A percentile compares a stretch with the other conserved stretches of the same genome.
Conservation (phyloP, 2,329 filamentous ascomycete species). For the Bipolaris bicolor region DNA sequence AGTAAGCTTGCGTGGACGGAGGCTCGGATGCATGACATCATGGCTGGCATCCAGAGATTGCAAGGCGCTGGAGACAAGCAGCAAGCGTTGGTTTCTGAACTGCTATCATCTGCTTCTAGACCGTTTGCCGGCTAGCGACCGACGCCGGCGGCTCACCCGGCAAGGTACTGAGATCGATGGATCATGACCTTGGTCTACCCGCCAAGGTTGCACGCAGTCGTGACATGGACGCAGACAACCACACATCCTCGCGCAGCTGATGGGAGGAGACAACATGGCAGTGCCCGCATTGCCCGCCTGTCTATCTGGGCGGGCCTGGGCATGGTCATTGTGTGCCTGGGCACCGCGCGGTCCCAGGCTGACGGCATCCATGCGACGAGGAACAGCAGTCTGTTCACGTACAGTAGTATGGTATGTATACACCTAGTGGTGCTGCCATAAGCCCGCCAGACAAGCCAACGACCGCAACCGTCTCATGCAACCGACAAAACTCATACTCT, state of each 20-base stretch:
- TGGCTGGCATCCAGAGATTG: constrained; percentile 16
- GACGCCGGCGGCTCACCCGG: constrained; percentile 34
- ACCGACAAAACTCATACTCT: neutral
- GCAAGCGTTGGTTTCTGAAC: constrained; percentile 23
- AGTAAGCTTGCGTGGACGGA: constrained; percentile 18
- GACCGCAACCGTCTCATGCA: neutral
- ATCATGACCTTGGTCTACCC: constrained; percentile 12
- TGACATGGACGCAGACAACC: constrained; percentile 9
- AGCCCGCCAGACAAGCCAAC: neutral
- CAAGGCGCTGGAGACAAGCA: constrained; percentile 16
- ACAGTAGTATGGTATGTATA: too few relatives aligned
- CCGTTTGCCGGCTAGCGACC: constrained; percentile 31
- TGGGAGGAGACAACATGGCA: constrained; percentile 3
- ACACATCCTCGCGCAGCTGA: constrained; percentile 2
- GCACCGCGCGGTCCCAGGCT: too few relatives aligned
- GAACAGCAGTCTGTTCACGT: too few relatives aligned
- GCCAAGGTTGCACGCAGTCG: constrained; percentile 11
- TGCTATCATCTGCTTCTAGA: constrained; percentile 24
- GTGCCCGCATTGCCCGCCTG: constrained; percentile 5
- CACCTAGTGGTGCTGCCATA: too few relatives aligned
- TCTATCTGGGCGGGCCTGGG: constrained; percentile 2
- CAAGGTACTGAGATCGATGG: constrained; percentile 26
- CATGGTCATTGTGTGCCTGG: constrained; percentile 1
- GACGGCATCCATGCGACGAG: neutral
- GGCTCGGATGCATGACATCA: constrained; percentile 39